Percentiles rank a stretch among this genome's conserved stretches.
These are phyloP conservation scores for Poa annua DNA, from an alignment of 176 grass and related monocot genomes.

Conservation along the genomic window DNA sequence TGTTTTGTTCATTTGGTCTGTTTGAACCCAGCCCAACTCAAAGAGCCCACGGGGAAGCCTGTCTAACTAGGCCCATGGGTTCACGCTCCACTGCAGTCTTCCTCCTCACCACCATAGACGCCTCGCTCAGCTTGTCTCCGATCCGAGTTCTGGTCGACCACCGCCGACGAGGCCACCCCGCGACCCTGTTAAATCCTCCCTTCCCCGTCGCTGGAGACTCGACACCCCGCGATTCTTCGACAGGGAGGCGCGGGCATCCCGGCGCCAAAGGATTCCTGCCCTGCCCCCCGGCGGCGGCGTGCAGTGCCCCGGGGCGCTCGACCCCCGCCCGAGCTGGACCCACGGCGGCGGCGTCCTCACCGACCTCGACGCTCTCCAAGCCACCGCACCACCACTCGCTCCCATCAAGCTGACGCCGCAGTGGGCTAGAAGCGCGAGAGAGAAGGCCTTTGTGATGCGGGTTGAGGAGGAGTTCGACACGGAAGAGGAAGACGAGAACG, in stretches of 20 bases:
- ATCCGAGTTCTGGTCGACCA: not conserved
- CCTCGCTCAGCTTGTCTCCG: not conserved
- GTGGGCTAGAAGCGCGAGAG: slow-evolving; percentile 11
- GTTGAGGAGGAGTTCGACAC: slow-evolving; percentile 36
- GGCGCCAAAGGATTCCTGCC: not conserved
- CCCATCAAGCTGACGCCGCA: slow-evolving; percentile 40
- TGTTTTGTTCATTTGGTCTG: no score
- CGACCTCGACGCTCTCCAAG: slow-evolving; percentile 21
- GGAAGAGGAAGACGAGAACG: not conserved
- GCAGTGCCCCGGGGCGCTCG: slow-evolving; percentile 39
- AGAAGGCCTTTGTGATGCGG: slow-evolving; percentile 57
- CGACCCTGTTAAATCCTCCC: not conserved
- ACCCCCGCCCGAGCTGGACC: slow-evolving; percentile 41
- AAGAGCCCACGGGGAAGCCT: no score
- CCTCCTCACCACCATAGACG: not conserved
- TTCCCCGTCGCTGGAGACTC: not conserved
- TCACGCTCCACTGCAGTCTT: no score
- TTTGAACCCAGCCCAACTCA: no score
- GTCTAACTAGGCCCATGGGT: no score
- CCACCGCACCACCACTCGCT: not conserved
- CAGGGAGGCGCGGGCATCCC: not conserved
- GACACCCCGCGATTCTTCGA: not conserved
- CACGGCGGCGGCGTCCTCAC: not conserved
- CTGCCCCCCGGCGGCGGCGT: not conserved
- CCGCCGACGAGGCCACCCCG: not conserved